Percentiles rank a stretch among this genome's conserved stretches.
Conservation (phyloP, 768 basidiomycete genomes). For the Leucocoprinus birnbaumii region DNA sequence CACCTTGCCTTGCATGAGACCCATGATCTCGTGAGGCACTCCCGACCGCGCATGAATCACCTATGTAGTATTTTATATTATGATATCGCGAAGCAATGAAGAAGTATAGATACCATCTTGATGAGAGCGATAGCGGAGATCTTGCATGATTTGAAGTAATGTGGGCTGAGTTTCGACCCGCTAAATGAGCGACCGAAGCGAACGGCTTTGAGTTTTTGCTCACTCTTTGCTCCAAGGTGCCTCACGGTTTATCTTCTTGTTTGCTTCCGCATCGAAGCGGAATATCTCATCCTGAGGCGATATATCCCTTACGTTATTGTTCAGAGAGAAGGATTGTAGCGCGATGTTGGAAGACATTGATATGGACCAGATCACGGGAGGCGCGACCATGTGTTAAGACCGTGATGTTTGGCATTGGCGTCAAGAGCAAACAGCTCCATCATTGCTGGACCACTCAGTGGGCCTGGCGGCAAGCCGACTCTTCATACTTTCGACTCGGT, state of each 20-base stretch:
- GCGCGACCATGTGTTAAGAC: neutral
- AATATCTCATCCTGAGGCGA: slow-evolving; percentile 80
- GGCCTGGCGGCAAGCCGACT: no score
- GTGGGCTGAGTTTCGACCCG: slow-evolving; percentile 45
- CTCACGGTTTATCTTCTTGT: slow-evolving; percentile 62
- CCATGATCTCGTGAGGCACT: slow-evolving; percentile 99
- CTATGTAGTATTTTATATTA: slow-evolving; percentile 36
- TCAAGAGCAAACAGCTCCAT: neutral
- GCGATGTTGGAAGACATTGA: slow-evolving; percentile 51
- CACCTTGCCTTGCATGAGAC: slow-evolving; percentile 97
- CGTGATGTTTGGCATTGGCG: slow-evolving; percentile 6
- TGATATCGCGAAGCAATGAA: neutral
- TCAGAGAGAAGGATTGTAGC: slow-evolving; percentile 68
- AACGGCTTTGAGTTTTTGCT: slow-evolving; percentile 21
- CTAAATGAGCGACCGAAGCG: neutral
- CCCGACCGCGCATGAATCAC: slow-evolving; percentile 98
- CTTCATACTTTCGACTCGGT: no score
- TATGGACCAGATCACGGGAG: neutral
- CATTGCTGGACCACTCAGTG: neutral
- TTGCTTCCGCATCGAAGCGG: slow-evolving; percentile 66
- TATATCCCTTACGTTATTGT: slow-evolving; percentile 68
- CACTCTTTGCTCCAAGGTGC: slow-evolving; percentile 89
- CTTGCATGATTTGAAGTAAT: slow-evolving; percentile 86
- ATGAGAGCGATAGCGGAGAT: slow-evolving; percentile 94
- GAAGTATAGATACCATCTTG: slow-evolving; percentile 68